A percentile compares a stretch with the other conserved stretches of the same genome.
These are phyloP conservation scores for Geotrichum candidum DNA, from an alignment of 1,139 yeast genomes.

Conservation along the genomic window DNA sequence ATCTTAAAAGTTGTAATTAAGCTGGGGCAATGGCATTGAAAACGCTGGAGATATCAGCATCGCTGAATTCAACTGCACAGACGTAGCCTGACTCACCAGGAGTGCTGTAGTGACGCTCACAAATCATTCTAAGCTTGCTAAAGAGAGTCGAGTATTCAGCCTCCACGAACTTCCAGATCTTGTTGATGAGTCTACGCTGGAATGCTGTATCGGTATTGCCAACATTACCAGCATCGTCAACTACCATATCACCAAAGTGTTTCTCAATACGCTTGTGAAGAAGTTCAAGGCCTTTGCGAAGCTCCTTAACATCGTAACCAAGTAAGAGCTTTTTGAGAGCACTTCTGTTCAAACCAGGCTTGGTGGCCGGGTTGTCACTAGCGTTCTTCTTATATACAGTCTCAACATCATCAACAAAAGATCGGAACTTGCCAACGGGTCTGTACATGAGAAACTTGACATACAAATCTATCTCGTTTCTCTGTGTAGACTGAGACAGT, in stretches of 20 bases:
- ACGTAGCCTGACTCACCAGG: conserved; percentile 25
- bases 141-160: conserved; percentile 45
- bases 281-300: conserved; percentile 50
- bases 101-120: conserved; percentile 43
- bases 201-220: conserved; percentile 38
- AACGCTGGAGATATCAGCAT: conserved; percentile 41
- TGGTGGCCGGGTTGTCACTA: conserved; percentile 46
- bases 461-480: conserved; percentile 43
- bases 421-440: conserved; percentile 58
- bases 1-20: not conserved
- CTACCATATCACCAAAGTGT: conserved; percentile 43
- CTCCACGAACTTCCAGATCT: conserved; percentile 49
- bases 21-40: conserved; percentile 24
- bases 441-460: conserved; percentile 49
- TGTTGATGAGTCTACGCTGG: conserved; percentile 38
- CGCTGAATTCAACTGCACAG: conserved; percentile 37
- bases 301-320: conserved; percentile 53
- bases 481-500: conserved; percentile 38
- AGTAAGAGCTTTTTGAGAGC: conserved; percentile 52
- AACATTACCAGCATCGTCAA: conserved; percentile 32
- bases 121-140: conserved; percentile 38
- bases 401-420: conserved; percentile 62
- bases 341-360: conserved; percentile 59
- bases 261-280: conserved; percentile 53
- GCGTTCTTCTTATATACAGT: conserved; percentile 41